Evolutionary conservation across 768 basidiomycete genomes (phyloP).

Genomic region (Russula compacta): DNA sequence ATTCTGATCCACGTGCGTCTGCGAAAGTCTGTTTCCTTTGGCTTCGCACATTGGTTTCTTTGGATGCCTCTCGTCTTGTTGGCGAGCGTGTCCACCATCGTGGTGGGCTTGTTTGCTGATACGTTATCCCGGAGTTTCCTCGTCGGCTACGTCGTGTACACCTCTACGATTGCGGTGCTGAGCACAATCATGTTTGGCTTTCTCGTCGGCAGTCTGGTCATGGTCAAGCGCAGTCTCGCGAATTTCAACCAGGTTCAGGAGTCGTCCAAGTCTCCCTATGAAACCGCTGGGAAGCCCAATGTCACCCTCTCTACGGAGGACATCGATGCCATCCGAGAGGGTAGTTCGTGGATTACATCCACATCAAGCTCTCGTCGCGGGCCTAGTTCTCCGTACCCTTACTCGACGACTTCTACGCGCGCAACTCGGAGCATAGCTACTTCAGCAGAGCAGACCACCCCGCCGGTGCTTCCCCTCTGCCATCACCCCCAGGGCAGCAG

Average conservation of each 20-base stretch:
- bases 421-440: slow-evolving; percentile 29
- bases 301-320: slow-evolving; percentile 66
- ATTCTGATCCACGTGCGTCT: slow-evolving; percentile 63
- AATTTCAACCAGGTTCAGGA: slow-evolving; percentile 38
- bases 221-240: slow-evolving; percentile 56
- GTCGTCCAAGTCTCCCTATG: slow-evolving; percentile 31
- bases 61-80: slow-evolving; percentile 58
- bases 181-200: slow-evolving; percentile 48
- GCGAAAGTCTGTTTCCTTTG: slow-evolving; percentile 62
- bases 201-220: slow-evolving; percentile 52
- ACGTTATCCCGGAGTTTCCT: slow-evolving; percentile 48
- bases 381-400: slow-evolving; percentile 52
- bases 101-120: slow-evolving; percentile 50
- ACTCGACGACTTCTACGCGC: slow-evolving; percentile 56
- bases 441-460: slow-evolving; percentile 25
- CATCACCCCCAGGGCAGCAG: slow-evolving; percentile 24
- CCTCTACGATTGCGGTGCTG: slow-evolving; percentile 40
- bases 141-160: slow-evolving; percentile 51
- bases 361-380: slow-evolving; percentile 43
- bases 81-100: slow-evolving; percentile 44
- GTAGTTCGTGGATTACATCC: slow-evolving; percentile 76
- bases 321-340: slow-evolving; percentile 62
- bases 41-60: slow-evolving; percentile 62
- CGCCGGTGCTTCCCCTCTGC: slow-evolving; percentile 54
- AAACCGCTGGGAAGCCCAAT: slow-evolving; percentile 44